Conservation (phyloP, 495 filamentous ascomycete genomes). For the Penicillium cosmopolitanum region DNA sequence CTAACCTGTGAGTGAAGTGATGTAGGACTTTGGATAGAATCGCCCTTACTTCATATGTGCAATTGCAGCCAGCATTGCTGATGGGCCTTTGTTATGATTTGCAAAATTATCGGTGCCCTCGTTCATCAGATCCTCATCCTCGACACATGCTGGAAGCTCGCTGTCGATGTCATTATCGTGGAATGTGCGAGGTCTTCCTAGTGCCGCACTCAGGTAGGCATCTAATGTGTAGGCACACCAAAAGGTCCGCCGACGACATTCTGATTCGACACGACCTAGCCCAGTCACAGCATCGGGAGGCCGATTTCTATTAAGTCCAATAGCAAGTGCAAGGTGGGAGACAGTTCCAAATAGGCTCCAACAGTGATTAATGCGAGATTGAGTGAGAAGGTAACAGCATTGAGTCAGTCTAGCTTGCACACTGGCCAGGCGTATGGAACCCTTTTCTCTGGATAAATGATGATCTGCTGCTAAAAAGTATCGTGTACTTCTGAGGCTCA, state of each 20-base stretch:
- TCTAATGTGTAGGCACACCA: slow-evolving; percentile 12
- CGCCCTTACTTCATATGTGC: slow-evolving; percentile 6
- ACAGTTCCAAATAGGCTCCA: slow-evolving; percentile 11
- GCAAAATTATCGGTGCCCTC: not conserved
- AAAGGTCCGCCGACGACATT: slow-evolving; percentile 8
- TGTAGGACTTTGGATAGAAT: too few relatives aligned
- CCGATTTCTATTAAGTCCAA: slow-evolving; percentile 8
- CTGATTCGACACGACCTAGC: slow-evolving; percentile 12
- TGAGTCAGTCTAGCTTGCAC: slow-evolving; percentile 8
- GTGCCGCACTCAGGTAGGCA: slow-evolving; percentile 22
- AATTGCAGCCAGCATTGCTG: slow-evolving; percentile 5
- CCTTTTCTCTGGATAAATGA: slow-evolving; percentile 9
- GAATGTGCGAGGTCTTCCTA: slow-evolving; percentile 23
- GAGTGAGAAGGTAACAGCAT: slow-evolving; percentile 6
- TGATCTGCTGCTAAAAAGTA: slow-evolving; percentile 12
- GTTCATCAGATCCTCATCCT: not conserved
- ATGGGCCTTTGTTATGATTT: not conserved
- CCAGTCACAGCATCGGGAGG: not conserved
- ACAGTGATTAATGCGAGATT: slow-evolving; percentile 16
- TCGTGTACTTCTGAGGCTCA: not conserved
- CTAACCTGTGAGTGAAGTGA: not conserved
- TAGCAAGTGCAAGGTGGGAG: slow-evolving; percentile 1
- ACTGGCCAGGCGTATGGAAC: slow-evolving; percentile 6
- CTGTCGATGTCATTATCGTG: slow-evolving; percentile 9
- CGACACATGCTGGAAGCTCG: slow-evolving; percentile 3